Evolutionary conservation across 2,329 filamentous ascomycete genomes (phyloP).

Genomic region (Fusarium pseudograminearum): DNA sequence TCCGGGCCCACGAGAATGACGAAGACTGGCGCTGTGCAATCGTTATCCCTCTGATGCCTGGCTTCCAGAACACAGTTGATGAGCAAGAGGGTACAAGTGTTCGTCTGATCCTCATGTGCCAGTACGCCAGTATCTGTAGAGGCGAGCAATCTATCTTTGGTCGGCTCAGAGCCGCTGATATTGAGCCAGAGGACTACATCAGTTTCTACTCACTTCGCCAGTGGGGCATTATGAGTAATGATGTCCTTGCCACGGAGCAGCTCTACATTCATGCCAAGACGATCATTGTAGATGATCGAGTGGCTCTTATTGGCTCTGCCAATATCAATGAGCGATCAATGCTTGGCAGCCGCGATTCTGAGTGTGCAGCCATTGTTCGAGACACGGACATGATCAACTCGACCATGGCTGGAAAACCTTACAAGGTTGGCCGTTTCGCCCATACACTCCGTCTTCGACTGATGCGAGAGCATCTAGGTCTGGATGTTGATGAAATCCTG

Average conservation of each 20-base stretch:
- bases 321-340: conserved; percentile 99
- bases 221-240: conserved; percentile 91
- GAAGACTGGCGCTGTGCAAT: conserved; percentile 93
- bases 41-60: conserved; percentile 95
- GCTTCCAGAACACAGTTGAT: conserved; percentile 96
- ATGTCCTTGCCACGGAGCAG: conserved; percentile 91
- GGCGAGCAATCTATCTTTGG: conserved; percentile 94
- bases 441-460: conserved; percentile 92
- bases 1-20: conserved; percentile 82
- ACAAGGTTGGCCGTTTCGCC: conserved; percentile 90
- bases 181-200: conserved; percentile 95
- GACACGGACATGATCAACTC: conserved; percentile 95
- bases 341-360: conserved; percentile 91
- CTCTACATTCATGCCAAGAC: conserved; percentile 98
- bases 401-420: conserved; percentile 89
- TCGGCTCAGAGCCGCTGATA: conserved; percentile 79
- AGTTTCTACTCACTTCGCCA: conserved; percentile 92
- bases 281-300: conserved; percentile 94
- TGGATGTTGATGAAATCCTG: conserved; percentile 91
- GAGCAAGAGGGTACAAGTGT: conserved; percentile 95
- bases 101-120: conserved; percentile 94
- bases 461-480: conserved; percentile 96
- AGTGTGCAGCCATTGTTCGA: conserved; percentile 88
- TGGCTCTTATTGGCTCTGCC: conserved; percentile 94
- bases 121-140: conserved; percentile 95